Percentiles rank a stretch among this genome's conserved stretches.
These are phyloP conservation scores for Fusarium veterinarium DNA, from an alignment of 2,329 filamentous ascomycete genomes.

Conservation along the genomic window DNA sequence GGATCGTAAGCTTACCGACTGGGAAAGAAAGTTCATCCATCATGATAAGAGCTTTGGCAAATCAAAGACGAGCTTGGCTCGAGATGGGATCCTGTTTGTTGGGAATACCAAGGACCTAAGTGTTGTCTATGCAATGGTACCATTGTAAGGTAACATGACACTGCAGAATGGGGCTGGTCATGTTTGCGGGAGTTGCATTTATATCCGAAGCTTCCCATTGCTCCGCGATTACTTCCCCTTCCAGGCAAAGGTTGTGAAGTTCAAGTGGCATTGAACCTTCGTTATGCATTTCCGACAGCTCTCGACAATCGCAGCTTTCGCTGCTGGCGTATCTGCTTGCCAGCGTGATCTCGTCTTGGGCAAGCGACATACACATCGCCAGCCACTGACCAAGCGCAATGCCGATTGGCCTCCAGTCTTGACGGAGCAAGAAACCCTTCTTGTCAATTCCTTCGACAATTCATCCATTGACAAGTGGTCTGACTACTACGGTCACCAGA, in stretches of 20 bases:
- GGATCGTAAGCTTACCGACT: constrained; percentile 33
- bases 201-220: constrained; percentile 23
- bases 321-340: constrained; percentile 44
- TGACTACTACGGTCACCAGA: constrained; percentile 54
- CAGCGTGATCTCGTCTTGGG: constrained; percentile 45
- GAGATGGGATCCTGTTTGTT: constrained; percentile 15
- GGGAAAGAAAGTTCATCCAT: constrained; percentile 24
- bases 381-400: constrained; percentile 47
- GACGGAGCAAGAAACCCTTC: constrained; percentile 48
- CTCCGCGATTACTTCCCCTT: neutral
- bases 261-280: neutral
- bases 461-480: constrained; percentile 53
- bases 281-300: constrained; percentile 37
- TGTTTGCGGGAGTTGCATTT: constrained; percentile 27
- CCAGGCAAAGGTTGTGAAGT: neutral
- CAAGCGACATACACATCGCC: constrained; percentile 48
- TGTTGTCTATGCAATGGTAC: constrained; percentile 14
- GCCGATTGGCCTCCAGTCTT: constrained; percentile 52
- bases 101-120: constrained; percentile 8
- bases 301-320: constrained; percentile 31
- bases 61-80: constrained; percentile 11
- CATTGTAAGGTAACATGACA: constrained; percentile 37
- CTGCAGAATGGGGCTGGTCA: neutral
- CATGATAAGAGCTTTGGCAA: constrained; percentile 16
- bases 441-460: constrained; percentile 53